Evolutionary conservation across 2,329 filamentous ascomycete species (phyloP).

Genomic region (Aspergillus floridensis): DNA sequence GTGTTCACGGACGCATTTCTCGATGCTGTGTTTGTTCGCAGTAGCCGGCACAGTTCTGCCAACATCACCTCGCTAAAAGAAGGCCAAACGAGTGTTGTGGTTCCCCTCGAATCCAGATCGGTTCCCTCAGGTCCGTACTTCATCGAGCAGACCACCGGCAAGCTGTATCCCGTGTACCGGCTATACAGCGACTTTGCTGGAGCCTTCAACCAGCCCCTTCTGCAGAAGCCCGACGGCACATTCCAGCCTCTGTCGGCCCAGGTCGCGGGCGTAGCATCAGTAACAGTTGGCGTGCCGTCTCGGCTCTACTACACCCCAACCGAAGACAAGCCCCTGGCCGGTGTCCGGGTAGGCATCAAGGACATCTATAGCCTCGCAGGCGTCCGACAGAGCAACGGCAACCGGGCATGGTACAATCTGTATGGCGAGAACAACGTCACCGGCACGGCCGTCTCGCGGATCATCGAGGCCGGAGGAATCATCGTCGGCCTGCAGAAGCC

Average conservation of each 20-base stretch:
- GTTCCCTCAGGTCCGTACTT: conserved; percentile 1
- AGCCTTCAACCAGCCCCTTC: not conserved
- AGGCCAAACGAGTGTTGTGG: not conserved
- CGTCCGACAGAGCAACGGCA: conserved; percentile 56
- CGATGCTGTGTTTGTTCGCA: not conserved
- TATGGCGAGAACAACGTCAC: conserved; percentile 49
- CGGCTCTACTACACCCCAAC: conserved; percentile 56
- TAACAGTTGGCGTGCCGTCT: conserved; percentile 56
- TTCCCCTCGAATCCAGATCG: not conserved
- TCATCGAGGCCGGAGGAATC: conserved; percentile 60
- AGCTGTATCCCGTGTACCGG: conserved; percentile 1
- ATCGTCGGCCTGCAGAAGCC: conserved; percentile 30
- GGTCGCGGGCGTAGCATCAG: conserved; percentile 16
- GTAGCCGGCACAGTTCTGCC: not conserved
- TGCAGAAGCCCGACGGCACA: conserved; percentile 1
- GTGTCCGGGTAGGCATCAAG: conserved; percentile 61
- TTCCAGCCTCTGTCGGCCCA: conserved; percentile 2
- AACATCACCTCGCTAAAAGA: not conserved
- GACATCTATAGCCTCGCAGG: conserved; percentile 61
- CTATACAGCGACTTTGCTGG: conserved; percentile 2
- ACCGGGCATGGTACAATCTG: conserved; percentile 57
- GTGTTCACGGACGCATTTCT: conserved; percentile 1
- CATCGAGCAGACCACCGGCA: conserved; percentile 1
- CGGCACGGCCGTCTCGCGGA: conserved; percentile 50
- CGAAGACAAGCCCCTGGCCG: conserved; percentile 50